Evolutionary conservation across 305 asterid genomes (phyloP).

Genomic region (Fraxinus greggii): DNA sequence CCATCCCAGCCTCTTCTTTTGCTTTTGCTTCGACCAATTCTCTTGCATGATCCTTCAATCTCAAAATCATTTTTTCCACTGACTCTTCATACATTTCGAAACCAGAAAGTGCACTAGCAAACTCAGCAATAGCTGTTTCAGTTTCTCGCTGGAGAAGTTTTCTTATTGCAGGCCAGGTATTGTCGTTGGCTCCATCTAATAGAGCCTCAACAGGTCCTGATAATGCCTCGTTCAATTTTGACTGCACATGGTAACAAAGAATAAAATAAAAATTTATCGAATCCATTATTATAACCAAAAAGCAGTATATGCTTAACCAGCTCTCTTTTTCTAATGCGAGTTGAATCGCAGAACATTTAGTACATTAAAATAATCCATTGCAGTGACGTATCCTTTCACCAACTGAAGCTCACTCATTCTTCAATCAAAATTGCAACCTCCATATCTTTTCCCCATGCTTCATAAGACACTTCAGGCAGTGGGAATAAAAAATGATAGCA

Average conservation of each 20-base stretch:
- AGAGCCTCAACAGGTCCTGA: conserved; percentile 84
- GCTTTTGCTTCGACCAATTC: conserved; percentile 81
- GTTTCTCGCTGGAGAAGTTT: conserved; percentile 76
- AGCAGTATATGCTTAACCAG: not conserved
- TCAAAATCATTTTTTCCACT: conserved; percentile 55
- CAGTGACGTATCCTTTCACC: not conserved
- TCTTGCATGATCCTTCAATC: conserved; percentile 71
- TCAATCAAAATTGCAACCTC: not conserved
- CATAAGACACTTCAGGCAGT: conserved; percentile 15
- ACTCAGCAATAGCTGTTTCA: conserved; percentile 54
- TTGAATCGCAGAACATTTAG: not conserved
- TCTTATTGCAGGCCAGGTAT: conserved; percentile 94
- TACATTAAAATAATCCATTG: not conserved
- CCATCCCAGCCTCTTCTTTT: conserved; percentile 91
- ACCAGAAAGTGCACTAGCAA: conserved; percentile 74
- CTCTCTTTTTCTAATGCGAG: not conserved
- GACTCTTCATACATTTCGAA: conserved; percentile 74
- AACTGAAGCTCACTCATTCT: not conserved
- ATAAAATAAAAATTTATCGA: not conserved
- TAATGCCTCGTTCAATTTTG: conserved; percentile 76
- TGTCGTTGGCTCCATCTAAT: conserved; percentile 78
- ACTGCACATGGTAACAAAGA: conserved; percentile 38
- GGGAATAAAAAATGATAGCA: not conserved
- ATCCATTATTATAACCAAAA: not conserved
- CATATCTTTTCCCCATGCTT: conserved; percentile 1